Base-by-base conservation (phyloP, 371 early-diverging fungal species). In the Thermomucor indicae-seudaticae region DNA sequence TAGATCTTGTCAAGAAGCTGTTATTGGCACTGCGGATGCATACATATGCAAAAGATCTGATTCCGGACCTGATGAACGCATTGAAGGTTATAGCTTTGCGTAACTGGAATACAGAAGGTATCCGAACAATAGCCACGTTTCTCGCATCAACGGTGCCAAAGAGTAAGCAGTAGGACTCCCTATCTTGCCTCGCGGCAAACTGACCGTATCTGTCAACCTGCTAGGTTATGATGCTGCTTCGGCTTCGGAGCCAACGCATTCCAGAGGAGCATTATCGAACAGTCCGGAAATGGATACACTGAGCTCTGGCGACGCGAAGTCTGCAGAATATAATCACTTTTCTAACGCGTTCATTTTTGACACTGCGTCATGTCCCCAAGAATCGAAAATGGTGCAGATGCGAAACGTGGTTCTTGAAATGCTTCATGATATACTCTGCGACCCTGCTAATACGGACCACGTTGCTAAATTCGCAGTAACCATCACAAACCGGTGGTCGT, bases 321-420 rank as follows among this genome's bases (percentile, higher is more conserved):
- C 54, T 47, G 29, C 20, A 22, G 24, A 42, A 42, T 20, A 20
- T 6, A 23, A 39, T 42, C n/a, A n/a, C n/a, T n/a, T n/a, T n/a
- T n/a, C n/a, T n/a, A n/a, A n/a, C n/a, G 50, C 27, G 16, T 56
- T 82, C 20, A 58, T 81, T 16, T 29, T 57, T 1, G 77, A 85
- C 55, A 71, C 77, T 5, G 57, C 52, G 31, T 37, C 30, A 3
- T 40, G 49, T n/a, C 38, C 56, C 24, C 50, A 63, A 30, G 34
- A 50, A 2, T 43, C 69, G 12, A 74, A 77, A 38, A 56, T 57
- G 8, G 72, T 78, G 1, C 67, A 67, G 28, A 78, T 86, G 69
- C 74, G 90, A n/a, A 88, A 84, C 51, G 67, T 69, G 20, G 72
- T 90, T 11, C 60, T 90, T 58, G 86, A 85, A 53, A 86, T 85